phyloP scores from a whole-genome alignment of 2,329 filamentous ascomycete species.

The Fusarium domesticum region DNA sequence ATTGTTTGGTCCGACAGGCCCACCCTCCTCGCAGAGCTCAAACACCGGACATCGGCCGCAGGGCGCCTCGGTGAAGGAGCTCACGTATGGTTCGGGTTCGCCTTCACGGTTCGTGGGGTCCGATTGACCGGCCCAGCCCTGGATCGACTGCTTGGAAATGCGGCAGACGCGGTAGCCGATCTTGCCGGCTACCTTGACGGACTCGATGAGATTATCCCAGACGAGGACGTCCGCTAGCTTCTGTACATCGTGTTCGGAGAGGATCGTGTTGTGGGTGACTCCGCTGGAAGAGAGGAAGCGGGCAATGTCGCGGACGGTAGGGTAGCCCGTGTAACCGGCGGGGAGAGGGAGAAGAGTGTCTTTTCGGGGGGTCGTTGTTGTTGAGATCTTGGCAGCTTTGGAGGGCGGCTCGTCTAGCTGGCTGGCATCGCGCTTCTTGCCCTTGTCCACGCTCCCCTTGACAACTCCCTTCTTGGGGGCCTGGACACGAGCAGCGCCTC shows the following conservation, averaged over 20 bases:
- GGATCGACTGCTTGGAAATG: conserved; percentile 44
- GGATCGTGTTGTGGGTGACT: conserved; percentile 69
- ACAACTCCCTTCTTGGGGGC: conserved; percentile 56
- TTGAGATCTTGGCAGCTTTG: conserved; percentile 28
- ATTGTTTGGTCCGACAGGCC: conserved; percentile 82
- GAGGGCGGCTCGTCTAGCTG: conserved; percentile 35
- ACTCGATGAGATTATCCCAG: conserved; percentile 81
- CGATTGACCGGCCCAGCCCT: conserved; percentile 41
- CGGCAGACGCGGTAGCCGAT: conserved; percentile 54
- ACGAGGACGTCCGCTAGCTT: conserved; percentile 85
- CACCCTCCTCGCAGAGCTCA: conserved; percentile 85
- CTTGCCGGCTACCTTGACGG: conserved; percentile 48
- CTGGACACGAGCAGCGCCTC: conserved; percentile 36
- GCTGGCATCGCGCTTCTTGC: conserved; percentile 51
- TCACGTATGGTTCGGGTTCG: conserved; percentile 49
- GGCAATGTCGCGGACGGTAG: conserved; percentile 76
- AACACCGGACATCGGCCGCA: conserved; percentile 93
- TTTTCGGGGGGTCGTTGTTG: conserved; percentile 27
- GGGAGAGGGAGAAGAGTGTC: conserved; percentile 51
- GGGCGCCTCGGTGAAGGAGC: conserved; percentile 82
- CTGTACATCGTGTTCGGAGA: conserved; percentile 73
- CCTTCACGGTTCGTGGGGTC: conserved; percentile 36
- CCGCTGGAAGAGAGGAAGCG: conserved; percentile 65
- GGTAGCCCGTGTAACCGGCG: conserved; percentile 72
- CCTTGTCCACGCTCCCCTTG: conserved; percentile 45